Conservation (phyloP, 2,329 filamentous ascomycete species). For the Tolypocladium tropicale region DNA sequence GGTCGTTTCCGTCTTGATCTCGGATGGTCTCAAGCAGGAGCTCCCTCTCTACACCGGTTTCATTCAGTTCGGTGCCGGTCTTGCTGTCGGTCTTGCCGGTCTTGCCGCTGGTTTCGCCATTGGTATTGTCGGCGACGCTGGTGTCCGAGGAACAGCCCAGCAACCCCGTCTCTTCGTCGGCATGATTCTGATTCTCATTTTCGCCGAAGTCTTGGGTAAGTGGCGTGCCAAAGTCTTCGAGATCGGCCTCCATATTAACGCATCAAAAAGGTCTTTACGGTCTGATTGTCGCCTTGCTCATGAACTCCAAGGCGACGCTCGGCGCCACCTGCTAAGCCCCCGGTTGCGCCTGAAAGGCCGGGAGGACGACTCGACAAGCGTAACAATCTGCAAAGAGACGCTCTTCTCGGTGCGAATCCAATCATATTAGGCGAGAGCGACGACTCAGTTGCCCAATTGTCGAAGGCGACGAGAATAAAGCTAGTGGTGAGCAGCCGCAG, state of each 20-base stretch:
- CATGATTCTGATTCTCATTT: slow-evolving; percentile 99
- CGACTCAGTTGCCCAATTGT: slow-evolving; percentile 13
- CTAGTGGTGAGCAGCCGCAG: background rate
- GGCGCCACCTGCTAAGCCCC: slow-evolving; percentile 42
- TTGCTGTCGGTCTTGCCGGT: slow-evolving; percentile 73
- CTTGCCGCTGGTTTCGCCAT: slow-evolving; percentile 79
- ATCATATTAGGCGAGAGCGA: slow-evolving; percentile 12
- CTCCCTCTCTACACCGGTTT: slow-evolving; percentile 72
- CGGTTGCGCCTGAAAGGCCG: background rate
- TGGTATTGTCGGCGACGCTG: slow-evolving; percentile 79
- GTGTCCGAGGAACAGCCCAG: slow-evolving; percentile 78
- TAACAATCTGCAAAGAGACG: slow-evolving; percentile 18
- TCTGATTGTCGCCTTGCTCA: slow-evolving; percentile 95
- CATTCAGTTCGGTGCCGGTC: slow-evolving; percentile 77
- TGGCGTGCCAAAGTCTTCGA: background rate
- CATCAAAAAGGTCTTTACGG: slow-evolving; percentile 76
- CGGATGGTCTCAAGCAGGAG: slow-evolving; percentile 64
- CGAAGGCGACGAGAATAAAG: slow-evolving; percentile 1
- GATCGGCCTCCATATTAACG: background rate
- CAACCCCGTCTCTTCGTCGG: slow-evolving; percentile 84
- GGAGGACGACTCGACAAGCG: slow-evolving; percentile 25
- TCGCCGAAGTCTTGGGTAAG: slow-evolving; percentile 94
- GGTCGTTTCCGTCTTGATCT: slow-evolving; percentile 80
- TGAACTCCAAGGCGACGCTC: slow-evolving; percentile 86
- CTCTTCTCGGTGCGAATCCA: slow-evolving; percentile 10